These are phyloP conservation scores for Hirsutella minnesotensis DNA, from an alignment of 2,329 filamentous ascomycete genomes.

Conservation along the genomic window DNA sequence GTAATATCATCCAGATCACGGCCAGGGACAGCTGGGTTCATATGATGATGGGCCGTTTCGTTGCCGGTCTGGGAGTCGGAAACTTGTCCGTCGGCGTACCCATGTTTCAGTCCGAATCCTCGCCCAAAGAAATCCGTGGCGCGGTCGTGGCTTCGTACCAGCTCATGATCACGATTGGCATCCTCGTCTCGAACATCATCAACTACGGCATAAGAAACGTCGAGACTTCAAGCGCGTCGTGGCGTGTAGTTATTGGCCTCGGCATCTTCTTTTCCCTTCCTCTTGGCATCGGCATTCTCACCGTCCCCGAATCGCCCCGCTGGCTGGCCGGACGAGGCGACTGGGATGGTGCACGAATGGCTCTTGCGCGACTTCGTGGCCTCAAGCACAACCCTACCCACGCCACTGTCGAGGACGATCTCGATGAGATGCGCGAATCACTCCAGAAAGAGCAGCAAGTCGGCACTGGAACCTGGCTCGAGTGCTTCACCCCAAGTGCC, in stretches of 20 bases:
- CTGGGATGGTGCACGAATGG: conserved; percentile 35
- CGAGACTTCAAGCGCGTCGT: conserved; percentile 31
- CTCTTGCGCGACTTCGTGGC: conserved; percentile 41
- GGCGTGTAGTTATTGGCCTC: conserved; percentile 50
- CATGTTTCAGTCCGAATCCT: conserved; percentile 55
- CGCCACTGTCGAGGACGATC: conserved; percentile 35
- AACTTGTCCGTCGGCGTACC: conserved; percentile 54
- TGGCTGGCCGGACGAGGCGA: conserved; percentile 38
- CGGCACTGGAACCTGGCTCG: conserved; percentile 39
- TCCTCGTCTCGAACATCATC: conserved; percentile 43
- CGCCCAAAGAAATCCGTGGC: conserved; percentile 50
- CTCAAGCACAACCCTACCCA: conserved; percentile 32
- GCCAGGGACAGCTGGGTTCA: conserved; percentile 49
- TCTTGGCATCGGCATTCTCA: conserved; percentile 38
- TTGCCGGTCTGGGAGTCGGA: conserved; percentile 57
- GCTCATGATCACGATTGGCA: conserved; percentile 61
- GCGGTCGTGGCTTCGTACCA: conserved; percentile 60
- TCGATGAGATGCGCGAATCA: conserved; percentile 37
- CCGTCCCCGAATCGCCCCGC: conserved; percentile 44
- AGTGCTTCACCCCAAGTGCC: conserved; percentile 47
- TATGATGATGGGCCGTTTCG: conserved; percentile 51
- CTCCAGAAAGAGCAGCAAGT: conserved; percentile 31
- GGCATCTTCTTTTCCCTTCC: conserved; percentile 41
- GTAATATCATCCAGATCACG: conserved; percentile 55
- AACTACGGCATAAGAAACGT: conserved; percentile 38